These are phyloP conservation scores for Larix kaempferi DNA, from an alignment of 75 land plant species.

Conservation along the genomic window DNA sequence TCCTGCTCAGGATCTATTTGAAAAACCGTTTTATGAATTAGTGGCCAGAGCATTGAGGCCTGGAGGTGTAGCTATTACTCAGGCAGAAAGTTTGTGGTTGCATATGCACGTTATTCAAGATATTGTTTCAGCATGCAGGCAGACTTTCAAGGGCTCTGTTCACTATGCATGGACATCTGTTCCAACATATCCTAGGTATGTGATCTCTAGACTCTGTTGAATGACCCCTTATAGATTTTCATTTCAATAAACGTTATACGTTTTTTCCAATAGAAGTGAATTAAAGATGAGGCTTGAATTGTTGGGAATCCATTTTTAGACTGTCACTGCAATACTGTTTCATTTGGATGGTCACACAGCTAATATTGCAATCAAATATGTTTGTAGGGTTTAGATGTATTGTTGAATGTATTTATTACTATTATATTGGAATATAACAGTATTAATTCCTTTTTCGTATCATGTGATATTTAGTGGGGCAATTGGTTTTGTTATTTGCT, in stretches of 20 bases:
- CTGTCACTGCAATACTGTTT: not conserved
- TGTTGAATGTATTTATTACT: not conserved
- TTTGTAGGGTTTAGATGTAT: not conserved
- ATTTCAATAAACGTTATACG: no score
- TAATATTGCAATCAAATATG: not conserved
- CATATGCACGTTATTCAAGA: constrained; percentile 87
- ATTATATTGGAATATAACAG: not conserved
- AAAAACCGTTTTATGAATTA: constrained; percentile 88
- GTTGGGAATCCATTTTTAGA: not conserved
- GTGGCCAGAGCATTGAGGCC: constrained; percentile 81
- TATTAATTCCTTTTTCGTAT: not conserved
- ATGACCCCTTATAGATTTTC: not conserved
- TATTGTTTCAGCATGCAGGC: constrained; percentile 71
- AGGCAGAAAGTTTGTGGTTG: constrained; percentile 96
- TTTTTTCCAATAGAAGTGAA: not conserved
- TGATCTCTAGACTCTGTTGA: not conserved
- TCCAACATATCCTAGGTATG: constrained; percentile 95
- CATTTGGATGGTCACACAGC: not conserved
- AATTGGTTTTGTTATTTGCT: no score
- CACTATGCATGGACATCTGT: constrained; percentile 98
- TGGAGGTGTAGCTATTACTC: constrained; percentile 90
- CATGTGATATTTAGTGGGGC: no score
- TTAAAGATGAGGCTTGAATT: not conserved
- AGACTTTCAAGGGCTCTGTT: constrained; percentile 89
- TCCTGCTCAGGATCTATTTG: constrained; percentile 91